A percentile compares a stretch with the other conserved stretches of the same genome.
Evolutionary conservation across 495 filamentous ascomycete species (phyloP).

Genomic region (Hyphodiscus hymeniophilus): DNA sequence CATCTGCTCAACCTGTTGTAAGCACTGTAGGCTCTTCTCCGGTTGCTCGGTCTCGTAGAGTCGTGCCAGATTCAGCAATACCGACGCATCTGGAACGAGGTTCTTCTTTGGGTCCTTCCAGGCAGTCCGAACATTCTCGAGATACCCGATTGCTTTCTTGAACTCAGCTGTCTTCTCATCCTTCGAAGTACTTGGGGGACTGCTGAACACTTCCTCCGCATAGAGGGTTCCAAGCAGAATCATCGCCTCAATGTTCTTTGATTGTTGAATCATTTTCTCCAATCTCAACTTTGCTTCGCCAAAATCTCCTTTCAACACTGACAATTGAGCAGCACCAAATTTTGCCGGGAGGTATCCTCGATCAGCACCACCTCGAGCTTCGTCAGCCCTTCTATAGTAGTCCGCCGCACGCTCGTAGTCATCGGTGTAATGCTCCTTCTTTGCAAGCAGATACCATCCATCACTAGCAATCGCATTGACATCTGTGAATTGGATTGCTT

Average conservation of each 20-base stretch:
- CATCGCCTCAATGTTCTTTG: constrained; percentile 86
- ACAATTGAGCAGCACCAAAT: constrained; percentile 83
- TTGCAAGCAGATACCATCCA: constrained; percentile 88
- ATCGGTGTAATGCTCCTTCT: constrained; percentile 72
- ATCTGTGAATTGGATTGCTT: constrained; percentile 90
- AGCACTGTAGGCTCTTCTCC: constrained; percentile 84
- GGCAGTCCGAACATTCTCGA: constrained; percentile 76
- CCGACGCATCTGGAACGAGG: constrained; percentile 66
- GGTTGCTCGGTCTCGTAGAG: constrained; percentile 81
- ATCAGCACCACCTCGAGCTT: constrained; percentile 78
- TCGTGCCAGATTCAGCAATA: constrained; percentile 85
- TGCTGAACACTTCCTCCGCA: constrained; percentile 86
- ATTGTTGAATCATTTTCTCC: constrained; percentile 83
- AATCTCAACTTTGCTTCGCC: constrained; percentile 89
- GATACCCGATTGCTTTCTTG: constrained; percentile 71
- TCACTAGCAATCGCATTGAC: constrained; percentile 93
- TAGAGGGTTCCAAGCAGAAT: constrained; percentile 80
- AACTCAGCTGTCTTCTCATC: constrained; percentile 79
- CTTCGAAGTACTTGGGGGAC: constrained; percentile 59
- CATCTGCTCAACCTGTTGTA: constrained; percentile 82
- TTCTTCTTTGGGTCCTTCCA: constrained; percentile 89
- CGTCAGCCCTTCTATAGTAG: constrained; percentile 81
- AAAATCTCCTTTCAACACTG: constrained; percentile 71
- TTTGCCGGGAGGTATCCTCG: constrained; percentile 87
- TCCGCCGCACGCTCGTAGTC: constrained; percentile 63